Base-by-base conservation (phyloP, 2,329 filamentous ascomycete species). In the Aschersonia sp. region DNA sequence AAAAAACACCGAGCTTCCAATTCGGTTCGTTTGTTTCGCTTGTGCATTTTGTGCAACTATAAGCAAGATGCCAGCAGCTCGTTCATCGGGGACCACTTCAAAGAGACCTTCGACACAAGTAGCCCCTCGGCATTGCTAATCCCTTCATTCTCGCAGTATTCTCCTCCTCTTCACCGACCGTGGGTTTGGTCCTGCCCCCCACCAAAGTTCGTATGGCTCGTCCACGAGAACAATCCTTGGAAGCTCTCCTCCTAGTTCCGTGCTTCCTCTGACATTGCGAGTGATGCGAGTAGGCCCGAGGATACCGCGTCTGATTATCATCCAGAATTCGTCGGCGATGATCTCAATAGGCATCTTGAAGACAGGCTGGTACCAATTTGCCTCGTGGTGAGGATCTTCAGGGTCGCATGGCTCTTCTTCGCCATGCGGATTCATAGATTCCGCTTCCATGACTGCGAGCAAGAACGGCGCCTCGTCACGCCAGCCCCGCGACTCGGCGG, bases 261-360 rank as follows among this genome's bases (percentile, higher is more conserved):
- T 45, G 42, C 47, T 49, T 29, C 48, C 50, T 11, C 44, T 44
- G 30, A 53, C 52, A 30, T 39, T 37, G 10, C 51, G 42, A 31
- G 50, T 51, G 11, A 53, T 43, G 14, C 42, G 37, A n/a, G 41
- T 30, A 11, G 43, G 39, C 7, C 39, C 32, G 31, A 46, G 45
- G 5, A 45, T 29, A 41, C 11, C 30, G 30, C 41, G 8, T 10
- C 47, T 51, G 30, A 52, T 31, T 22, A 47, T 42, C 30, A 40
- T 30, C 53, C 53, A 53, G 12, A 54, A 47, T 41, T 50, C 49
- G 35, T 51, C 46, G n/a, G 45, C 40, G 4, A 55, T 39, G 29
- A 54, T 44, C 46, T 55, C 54, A n/a, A 47, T 47, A 8, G 54
- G 48, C 30, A 52, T 53, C 42, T 52, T 52, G 43, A 55, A 54